phyloP scores from a whole-genome alignment of 2,329 filamentous ascomycete genomes.

The Botryotinia globosa region DNA sequence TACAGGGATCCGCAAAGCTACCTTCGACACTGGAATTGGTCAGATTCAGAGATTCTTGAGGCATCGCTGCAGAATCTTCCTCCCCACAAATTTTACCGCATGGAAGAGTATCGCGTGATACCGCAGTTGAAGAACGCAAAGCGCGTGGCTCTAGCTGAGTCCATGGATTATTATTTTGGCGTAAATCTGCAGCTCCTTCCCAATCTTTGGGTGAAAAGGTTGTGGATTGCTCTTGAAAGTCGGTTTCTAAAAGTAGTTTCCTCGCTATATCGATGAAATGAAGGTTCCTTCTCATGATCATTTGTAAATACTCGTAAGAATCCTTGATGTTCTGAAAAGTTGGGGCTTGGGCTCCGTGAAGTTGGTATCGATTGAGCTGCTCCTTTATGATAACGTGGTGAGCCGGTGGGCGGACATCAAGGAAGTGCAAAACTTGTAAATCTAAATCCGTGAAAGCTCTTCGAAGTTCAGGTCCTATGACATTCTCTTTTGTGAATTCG shows the following conservation, averaged over 20 bases:
- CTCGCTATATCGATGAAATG: conserved; percentile 19
- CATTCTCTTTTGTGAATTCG: not conserved
- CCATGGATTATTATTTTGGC: not conserved
- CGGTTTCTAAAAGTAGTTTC: not conserved
- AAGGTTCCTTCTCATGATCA: conserved; percentile 22
- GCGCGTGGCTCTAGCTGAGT: not conserved
- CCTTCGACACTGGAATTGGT: not conserved
- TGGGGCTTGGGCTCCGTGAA: not conserved
- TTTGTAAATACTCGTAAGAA: conserved; percentile 18
- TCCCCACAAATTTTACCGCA: conserved; percentile 18
- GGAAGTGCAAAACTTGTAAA: conserved; percentile 19
- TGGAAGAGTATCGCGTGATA: conserved; percentile 16
- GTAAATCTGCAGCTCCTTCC: not conserved
- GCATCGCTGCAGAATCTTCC: conserved; percentile 5
- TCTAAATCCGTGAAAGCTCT: conserved; percentile 13
- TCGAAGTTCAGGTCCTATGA: conserved; percentile 4
- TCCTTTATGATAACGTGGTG: conserved; percentile 3
- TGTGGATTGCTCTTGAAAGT: not conserved
- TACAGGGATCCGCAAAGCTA: not conserved
- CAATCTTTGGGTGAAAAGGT: not conserved
- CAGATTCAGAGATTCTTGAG: not conserved
- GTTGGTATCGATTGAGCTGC: not conserved
- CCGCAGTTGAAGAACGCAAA: not conserved
- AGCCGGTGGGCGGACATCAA: conserved; percentile 4
- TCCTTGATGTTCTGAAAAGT: conserved; percentile 16